Conservation (phyloP, 805 yeast species). For the Cyberlindnera xishuangbannaensis region DNA sequence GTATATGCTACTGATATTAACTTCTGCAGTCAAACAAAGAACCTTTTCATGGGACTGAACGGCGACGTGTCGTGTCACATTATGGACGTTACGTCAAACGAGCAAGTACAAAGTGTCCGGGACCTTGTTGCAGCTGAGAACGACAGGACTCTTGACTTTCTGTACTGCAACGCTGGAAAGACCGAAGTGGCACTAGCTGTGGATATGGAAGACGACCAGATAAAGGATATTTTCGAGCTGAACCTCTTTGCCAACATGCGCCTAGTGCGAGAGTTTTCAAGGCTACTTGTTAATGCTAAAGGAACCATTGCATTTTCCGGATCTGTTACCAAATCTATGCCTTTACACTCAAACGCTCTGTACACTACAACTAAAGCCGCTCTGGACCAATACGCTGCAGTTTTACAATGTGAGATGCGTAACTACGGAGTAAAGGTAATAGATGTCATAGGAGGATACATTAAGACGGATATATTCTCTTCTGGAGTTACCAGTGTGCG, state of each 20-base stretch:
- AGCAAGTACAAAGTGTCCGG: constrained; percentile 25
- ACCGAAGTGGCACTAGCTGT: constrained; percentile 26
- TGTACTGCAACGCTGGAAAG: constrained; percentile 40
- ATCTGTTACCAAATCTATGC: constrained; percentile 32
- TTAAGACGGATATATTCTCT: constrained; percentile 29
- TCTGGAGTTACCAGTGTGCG: constrained; percentile 9
- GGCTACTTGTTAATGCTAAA: constrained; percentile 29
- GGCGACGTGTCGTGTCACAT: constrained; percentile 5
- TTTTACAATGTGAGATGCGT: constrained; percentile 32
- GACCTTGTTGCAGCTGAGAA: constrained; percentile 20
- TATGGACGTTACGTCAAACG: constrained; percentile 31
- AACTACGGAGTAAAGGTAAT: constrained; percentile 38
- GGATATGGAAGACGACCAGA: constrained; percentile 28
- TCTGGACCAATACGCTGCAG: constrained; percentile 34
- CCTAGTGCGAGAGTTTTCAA: constrained; percentile 32
- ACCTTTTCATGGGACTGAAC: constrained; percentile 14
- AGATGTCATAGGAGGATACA: constrained; percentile 38
- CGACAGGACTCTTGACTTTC: constrained; percentile 31
- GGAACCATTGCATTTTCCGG: constrained; percentile 38
- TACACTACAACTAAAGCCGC: constrained; percentile 40
- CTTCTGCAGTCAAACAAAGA: constrained; percentile 26
- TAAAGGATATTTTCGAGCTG: constrained; percentile 25
- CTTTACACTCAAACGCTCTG: constrained; percentile 32
- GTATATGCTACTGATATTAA: constrained; percentile 32
- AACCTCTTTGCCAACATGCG: constrained; percentile 37